Conservation (phyloP, 2,329 filamentous ascomycete genomes). For the Aspergillus sp. region DNA sequence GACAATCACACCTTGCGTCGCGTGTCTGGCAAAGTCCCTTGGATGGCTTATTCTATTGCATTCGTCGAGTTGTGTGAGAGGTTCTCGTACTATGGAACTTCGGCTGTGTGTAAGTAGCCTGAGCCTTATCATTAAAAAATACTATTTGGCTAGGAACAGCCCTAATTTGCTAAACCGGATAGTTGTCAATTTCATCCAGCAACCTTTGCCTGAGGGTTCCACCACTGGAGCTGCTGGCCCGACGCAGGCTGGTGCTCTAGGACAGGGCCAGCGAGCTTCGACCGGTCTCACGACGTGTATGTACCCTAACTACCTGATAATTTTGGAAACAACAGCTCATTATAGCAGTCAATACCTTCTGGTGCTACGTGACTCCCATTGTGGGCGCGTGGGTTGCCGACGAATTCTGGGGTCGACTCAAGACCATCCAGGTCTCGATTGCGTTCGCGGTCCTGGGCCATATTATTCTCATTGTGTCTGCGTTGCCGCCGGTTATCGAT, state of each 20-base stretch:
- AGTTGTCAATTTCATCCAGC: slow-evolving; percentile 57
- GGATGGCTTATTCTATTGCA: slow-evolving; percentile 60
- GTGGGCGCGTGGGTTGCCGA: slow-evolving; percentile 59
- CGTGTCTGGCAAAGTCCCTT: slow-evolving; percentile 45
- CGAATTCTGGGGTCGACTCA: slow-evolving; percentile 60
- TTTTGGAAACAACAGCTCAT: not conserved
- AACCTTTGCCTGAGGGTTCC: slow-evolving; percentile 47
- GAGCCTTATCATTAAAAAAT: not conserved
- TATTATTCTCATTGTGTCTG: slow-evolving; percentile 57
- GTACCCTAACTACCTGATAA: slow-evolving; percentile 1
- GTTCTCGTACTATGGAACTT: slow-evolving; percentile 68
- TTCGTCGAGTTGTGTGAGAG: slow-evolving; percentile 69
- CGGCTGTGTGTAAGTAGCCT: slow-evolving; percentile 51
- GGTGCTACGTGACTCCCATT: slow-evolving; percentile 54
- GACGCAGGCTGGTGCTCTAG: slow-evolving; percentile 45
- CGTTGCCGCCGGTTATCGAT: slow-evolving; percentile 56
- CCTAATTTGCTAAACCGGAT: slow-evolving; percentile 5
- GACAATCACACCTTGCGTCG: slow-evolving; percentile 30
- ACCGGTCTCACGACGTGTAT: slow-evolving; percentile 44
- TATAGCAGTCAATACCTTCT: slow-evolving; percentile 49
- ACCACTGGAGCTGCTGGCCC: slow-evolving; percentile 42
- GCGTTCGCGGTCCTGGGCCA: slow-evolving; percentile 59
- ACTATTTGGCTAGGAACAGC: not conserved
- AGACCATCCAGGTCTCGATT: slow-evolving; percentile 61
- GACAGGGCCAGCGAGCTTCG: slow-evolving; percentile 51